phyloP scores from a whole-genome alignment of 2,329 filamentous ascomycete species.

The Pseudogymnoascus sp. region DNA sequence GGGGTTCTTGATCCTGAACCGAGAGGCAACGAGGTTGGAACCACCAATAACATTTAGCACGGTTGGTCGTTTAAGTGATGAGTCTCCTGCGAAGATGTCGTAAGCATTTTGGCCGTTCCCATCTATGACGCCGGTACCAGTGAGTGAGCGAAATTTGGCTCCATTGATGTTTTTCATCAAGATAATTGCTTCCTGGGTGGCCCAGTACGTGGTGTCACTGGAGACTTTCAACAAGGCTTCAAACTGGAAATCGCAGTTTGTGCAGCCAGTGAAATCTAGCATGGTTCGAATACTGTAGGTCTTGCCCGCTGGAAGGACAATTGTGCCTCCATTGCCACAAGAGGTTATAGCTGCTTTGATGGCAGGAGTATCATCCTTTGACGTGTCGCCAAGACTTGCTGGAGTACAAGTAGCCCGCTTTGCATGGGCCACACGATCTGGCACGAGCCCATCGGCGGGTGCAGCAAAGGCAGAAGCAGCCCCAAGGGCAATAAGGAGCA shows the following conservation, averaged over 20 bases:
- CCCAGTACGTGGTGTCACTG: constrained; percentile 36
- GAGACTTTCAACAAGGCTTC: constrained; percentile 37
- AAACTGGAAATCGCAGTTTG: constrained; percentile 38
- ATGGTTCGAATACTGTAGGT: constrained; percentile 39
- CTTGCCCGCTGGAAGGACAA: constrained; percentile 34
- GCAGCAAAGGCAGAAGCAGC: background rate
- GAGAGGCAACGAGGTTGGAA: constrained; percentile 19
- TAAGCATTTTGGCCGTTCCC: constrained; percentile 39
- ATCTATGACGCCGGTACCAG: constrained; percentile 37
- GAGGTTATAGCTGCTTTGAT: constrained; percentile 35
- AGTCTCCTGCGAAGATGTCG: constrained; percentile 35
- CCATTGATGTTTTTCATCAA: constrained; percentile 32
- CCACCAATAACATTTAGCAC: constrained; percentile 35
- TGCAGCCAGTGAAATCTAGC: constrained; percentile 36
- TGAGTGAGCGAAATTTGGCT: constrained; percentile 34
- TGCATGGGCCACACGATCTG: constrained; percentile 9
- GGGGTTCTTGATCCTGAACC: constrained; percentile 37
- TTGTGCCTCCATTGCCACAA: constrained; percentile 36
- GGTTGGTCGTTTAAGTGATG: constrained; percentile 34
- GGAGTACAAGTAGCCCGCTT: constrained; percentile 22
- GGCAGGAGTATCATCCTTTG: constrained; percentile 36
- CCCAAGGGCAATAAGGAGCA: background rate
- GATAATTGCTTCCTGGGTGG: constrained; percentile 34
- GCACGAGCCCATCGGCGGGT: background rate
- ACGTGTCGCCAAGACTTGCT: constrained; percentile 16